A percentile compares a stretch with the other conserved stretches of the same genome.
phyloP scores from a whole-genome alignment of 352 stramenopile species.

The Albugo candida region DNA sequence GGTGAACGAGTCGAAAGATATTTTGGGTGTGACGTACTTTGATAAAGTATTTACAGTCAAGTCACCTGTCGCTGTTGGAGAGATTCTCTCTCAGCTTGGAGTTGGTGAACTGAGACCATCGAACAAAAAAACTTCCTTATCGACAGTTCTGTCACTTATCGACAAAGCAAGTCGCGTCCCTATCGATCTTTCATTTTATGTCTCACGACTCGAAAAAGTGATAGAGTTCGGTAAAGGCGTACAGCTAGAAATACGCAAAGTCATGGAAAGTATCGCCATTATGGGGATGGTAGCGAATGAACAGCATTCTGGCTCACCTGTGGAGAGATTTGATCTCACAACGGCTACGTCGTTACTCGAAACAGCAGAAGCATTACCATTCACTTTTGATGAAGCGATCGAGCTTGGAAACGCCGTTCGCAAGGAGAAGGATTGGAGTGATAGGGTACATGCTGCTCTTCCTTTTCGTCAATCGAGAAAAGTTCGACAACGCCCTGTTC shows the following conservation, averaged over 20 bases:
- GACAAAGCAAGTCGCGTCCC: not conserved
- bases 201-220: too few relatives aligned
- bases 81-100: slow-evolving; percentile 5
- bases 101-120: not conserved
- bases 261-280: slow-evolving; percentile 21
- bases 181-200: slow-evolving; percentile 1
- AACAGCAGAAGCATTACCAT: slow-evolving; percentile 37
- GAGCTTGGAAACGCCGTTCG: slow-evolving; percentile 32
- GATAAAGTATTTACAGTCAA: slow-evolving; percentile 33
- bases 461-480: slow-evolving; percentile 63
- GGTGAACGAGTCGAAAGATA: slow-evolving; percentile 56
- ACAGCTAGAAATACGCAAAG: slow-evolving; percentile 18
- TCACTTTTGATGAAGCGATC: slow-evolving; percentile 51
- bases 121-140: not conserved
- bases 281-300: slow-evolving; percentile 3
- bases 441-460: slow-evolving; percentile 47
- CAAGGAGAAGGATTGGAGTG: slow-evolving; percentile 36
- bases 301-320: too few relatives aligned
- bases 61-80: slow-evolving; percentile 12
- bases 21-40: slow-evolving; percentile 30
- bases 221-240: slow-evolving; percentile 10
- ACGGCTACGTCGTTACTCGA: slow-evolving; percentile 39
- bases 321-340: slow-evolving; percentile 13
- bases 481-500: slow-evolving; percentile 40
- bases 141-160: not conserved